Conservation (phyloP, 192 early-diverging fungal genomes). For the Ramicandelaber brevisporus region DNA sequence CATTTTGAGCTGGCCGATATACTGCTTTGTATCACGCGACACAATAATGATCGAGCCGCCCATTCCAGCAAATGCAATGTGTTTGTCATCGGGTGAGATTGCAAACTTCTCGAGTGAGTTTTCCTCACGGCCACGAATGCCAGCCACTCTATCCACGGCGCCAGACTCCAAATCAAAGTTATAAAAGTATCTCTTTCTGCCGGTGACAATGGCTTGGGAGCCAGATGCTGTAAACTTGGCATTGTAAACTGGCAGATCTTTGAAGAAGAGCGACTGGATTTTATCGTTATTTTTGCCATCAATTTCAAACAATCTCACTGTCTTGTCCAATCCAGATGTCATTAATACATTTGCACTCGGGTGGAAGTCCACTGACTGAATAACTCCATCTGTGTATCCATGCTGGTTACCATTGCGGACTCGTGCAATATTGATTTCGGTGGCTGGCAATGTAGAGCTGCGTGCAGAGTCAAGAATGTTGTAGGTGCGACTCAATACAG, state of each 20-base stretch:
- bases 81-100: conserved; percentile 38
- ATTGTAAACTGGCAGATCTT: conserved; percentile 60
- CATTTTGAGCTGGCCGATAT: conserved; percentile 74
- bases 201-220: conserved; percentile 41
- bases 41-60: conserved; percentile 68
- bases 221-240: conserved; percentile 59
- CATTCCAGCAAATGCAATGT: conserved; percentile 51
- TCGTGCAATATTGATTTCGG: conserved; percentile 6
- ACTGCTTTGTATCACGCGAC: conserved; percentile 53
- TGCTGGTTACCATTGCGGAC: conserved; percentile 11
- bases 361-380: conserved; percentile 61
- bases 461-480: conserved; percentile 4
- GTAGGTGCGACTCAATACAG: conserved; percentile 4
- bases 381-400: conserved; percentile 19
- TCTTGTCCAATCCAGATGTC: conserved; percentile 72
- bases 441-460: conserved; percentile 3
- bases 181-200: conserved; percentile 62
- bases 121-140: conserved; percentile 53
- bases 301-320: conserved; percentile 62
- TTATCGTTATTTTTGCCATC: conserved; percentile 85
- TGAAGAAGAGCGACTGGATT: conserved; percentile 67
- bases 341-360: conserved; percentile 68
- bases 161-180: conserved; percentile 61
- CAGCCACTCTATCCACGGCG: conserved; percentile 30
- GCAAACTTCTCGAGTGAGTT: conserved; percentile 42